Base-by-base conservation (phyloP, 1,284 basidiomycete genomes). In the Anthracocystis setariae region DNA sequence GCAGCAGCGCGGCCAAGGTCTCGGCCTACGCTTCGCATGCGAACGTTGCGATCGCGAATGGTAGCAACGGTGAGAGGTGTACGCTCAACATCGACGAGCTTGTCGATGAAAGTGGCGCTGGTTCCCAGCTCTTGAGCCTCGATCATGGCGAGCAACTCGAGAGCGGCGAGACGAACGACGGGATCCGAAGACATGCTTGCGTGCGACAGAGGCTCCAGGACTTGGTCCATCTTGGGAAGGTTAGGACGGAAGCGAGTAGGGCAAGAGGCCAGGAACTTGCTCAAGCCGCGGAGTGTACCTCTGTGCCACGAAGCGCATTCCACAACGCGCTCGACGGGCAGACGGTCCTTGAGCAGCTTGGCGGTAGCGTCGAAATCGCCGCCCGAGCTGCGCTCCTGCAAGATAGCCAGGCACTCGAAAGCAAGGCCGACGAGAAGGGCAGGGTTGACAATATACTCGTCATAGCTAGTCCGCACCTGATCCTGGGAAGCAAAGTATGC, bases 21-120 rank as follows among this genome's bases (percentile, higher is more conserved):
- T 29, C 81, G 73, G 25, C 70, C 79, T 7, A 76, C 65, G 10
- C 74, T 63, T 9, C 79, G 72, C 59, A 79, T 59, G 35, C 76
- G 69, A 3, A 81, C 79, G 44, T 82, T 82, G 32, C 81, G 74
- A 42, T 81, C 73, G 12, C 80, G 68, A 17, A 82, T 66, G 12
- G 58, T 66, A 7, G 64, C 60, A 7, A 81, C 79, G 10, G 56
- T 48, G 9, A 82, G 46, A 1, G 73, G 64, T 17, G 67, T 77
- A 10, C 48, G 60, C 54, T 82, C 81, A 12, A 79, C 69, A 23
- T 78, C 76, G 24, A 66, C 58, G 9, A 82, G 58, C 54, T 59
- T 56, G 35, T 45, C 60, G 25, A 73, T 40, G 46, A 73, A 57
- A 3, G 40, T 42, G 10, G 29, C 45, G n/a, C 18, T 42, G 15